Base-by-base conservation (phyloP, 306 rosid species). In the Cyamopsis tetragonoloba region DNA sequence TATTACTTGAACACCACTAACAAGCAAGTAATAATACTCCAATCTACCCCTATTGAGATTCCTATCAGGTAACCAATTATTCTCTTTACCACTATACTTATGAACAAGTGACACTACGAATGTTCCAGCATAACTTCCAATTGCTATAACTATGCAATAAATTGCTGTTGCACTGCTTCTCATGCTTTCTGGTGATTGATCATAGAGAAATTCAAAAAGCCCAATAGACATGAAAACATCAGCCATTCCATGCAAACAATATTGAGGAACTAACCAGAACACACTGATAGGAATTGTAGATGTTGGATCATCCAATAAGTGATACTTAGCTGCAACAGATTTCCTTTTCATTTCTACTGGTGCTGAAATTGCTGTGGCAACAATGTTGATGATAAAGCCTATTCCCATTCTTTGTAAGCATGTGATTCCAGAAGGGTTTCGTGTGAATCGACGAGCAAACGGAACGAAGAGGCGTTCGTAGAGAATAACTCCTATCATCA, bases 151-250 rank as follows among this genome's bases (percentile, higher is more conserved):
- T 15, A 91, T 27, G 82, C 88, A 83, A 14, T 73, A 83, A 2
- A 91, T 64, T 0, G 96, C 93, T 0, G 84, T 71, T 3, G 96
- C 93, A 3, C 72, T 86, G 60, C 93, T 88, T 60, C 91, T 66
- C 89, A 85, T 79, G 56, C 97, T 83, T 54, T 91, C 93, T 2
- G 96, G 96, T 6, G 97, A 70, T 15, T 88, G 96, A 43, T 88
- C 91, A 41, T 79, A 88, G 9, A 86, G 85, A 73, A 91, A 91
- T 54, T 91, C 95, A 68, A 91, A 74, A 72, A 84, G 96, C 6
- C 89, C 96, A 0, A 86, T 89, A 2, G 81, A 66, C 86, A 72
- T 80, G 69, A 91, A 91, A 10, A 86, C 88, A 39, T 91, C 95
- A 5, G 82, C 91, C 0, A 83, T 3, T 17, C 96, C 95, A 49